phyloP scores from a whole-genome alignment of 805 yeast genomes.

The Wickerhamiella allomyrinae region DNA sequence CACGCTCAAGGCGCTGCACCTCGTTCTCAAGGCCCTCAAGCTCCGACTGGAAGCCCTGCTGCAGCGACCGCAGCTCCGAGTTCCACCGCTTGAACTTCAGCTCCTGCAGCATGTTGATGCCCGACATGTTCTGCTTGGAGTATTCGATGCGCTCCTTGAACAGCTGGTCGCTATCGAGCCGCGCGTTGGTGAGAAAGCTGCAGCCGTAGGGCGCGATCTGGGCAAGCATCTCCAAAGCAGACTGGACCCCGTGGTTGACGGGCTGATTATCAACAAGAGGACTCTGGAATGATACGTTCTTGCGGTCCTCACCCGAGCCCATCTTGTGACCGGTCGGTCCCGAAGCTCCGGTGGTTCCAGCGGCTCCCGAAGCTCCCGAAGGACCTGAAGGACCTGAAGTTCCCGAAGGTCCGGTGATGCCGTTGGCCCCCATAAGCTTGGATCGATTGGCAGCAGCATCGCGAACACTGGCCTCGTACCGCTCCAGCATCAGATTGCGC shows the following conservation, averaged over 20 bases:
- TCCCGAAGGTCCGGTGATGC: not conserved
- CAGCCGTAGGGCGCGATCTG: conserved; percentile 8
- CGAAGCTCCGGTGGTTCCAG: not conserved
- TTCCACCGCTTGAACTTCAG: conserved; percentile 89
- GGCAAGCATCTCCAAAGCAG: conserved; percentile 8
- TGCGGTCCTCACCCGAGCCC: not conserved
- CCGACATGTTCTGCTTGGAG: conserved; percentile 49
- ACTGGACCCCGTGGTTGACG: not conserved
- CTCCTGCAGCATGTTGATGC: conserved; percentile 78
- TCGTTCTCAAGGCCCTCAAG: conserved; percentile 1
- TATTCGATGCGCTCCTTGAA: conserved; percentile 9
- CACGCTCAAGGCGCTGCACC: not conserved
- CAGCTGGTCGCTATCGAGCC: conserved; percentile 8
- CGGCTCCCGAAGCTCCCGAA: not conserved
- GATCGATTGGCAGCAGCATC: not conserved
- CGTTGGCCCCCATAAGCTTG: no score
- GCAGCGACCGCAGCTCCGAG: conserved; percentile 66
- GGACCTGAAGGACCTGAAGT: no score
- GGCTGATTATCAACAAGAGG: not conserved
- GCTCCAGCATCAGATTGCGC: conserved; percentile 16
- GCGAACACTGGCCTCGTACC: conserved; percentile 10
- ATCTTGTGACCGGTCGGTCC: not conserved
- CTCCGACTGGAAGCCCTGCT: conserved; percentile 30
- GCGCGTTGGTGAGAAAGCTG: conserved; percentile 6
- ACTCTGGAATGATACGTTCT: not conserved